phyloP scores from a whole-genome alignment of 2,329 filamentous ascomycete species.

The Sporothrix pallida region DNA sequence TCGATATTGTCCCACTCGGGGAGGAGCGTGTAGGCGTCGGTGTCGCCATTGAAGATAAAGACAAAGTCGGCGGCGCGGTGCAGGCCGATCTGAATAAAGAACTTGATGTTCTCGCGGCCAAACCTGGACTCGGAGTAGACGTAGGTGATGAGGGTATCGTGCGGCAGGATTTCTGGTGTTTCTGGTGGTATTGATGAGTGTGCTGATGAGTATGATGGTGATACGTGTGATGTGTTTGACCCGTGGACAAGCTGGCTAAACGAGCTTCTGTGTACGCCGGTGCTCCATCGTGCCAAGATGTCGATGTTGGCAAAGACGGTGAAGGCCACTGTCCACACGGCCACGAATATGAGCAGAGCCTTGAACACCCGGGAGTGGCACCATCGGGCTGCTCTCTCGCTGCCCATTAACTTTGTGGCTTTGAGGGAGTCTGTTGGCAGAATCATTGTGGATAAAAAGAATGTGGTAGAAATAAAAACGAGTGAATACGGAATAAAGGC shows the following conservation, averaged over 20 bases:
- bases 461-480: background rate
- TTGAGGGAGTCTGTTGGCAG: too few species aligned
- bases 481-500: background rate
- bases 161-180: background rate
- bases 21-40: conserved; percentile 40
- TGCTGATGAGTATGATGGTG: background rate
- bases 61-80: conserved; percentile 49
- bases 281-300: background rate
- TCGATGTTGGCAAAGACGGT: background rate
- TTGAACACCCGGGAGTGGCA: background rate
- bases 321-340: background rate
- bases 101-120: conserved; percentile 45
- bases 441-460: background rate
- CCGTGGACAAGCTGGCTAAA: background rate
- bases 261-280: background rate
- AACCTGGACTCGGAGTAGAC: conserved; percentile 46
- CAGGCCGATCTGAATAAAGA: conserved; percentile 48
- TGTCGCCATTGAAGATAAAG: conserved; percentile 49
- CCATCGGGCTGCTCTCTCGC: background rate
- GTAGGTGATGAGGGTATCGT: conserved; percentile 38
- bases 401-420: background rate
- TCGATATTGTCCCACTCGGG: conserved; percentile 45
- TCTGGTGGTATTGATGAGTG: too few species aligned
- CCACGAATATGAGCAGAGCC: background rate
- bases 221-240: too few species aligned